Evolutionary conservation across 2,329 filamentous ascomycete genomes (phyloP), one percentile per base, ranked within the genome.

Genomic region (Colletotrichum australisinense): DNA sequence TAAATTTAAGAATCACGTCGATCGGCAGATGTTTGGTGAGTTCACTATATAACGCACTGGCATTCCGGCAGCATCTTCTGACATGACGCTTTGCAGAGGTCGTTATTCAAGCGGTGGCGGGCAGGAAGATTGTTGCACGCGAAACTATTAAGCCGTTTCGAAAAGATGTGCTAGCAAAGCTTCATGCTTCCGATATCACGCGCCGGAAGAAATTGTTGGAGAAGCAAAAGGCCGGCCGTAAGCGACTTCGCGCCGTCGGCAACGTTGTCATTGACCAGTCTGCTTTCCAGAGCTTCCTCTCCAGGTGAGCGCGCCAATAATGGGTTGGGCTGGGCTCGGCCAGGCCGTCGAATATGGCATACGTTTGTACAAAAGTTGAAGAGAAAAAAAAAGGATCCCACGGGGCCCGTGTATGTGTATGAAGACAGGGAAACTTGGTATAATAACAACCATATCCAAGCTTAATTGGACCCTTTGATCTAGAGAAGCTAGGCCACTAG

Each of bases 241-340:
- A 98, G 89, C 93, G 93, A 83, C 84, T 99, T 72, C 91, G 94
- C 72, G 90, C 93, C 1, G 92, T 95, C 5, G 94, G 97, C 0
- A 98, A 97, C 80, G 95, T 99, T 1, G 89, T 95, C n/a, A 98
- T 99, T 81, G 95, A 98, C 74, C 95, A 98, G 78, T 93, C 95
- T 77, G 95, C 95, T 3, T 99, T 98, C 81, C 97, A 99, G 83
- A 94, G 92, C 77, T 99, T 99, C 81, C 83, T 99, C 81, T 90
- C 95, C 0, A 98, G 97, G 83, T 95, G 76, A 71, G 55, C 2
- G 19, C 42, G 19, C 28, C 30, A 19, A 19, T 42, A 7, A 14
- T 42, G 7, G 38, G 35, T 16, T 42, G 35, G 14, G 14, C 14
- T 42, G 35, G 35, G 30, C 30, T 42, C 38, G 38, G 38, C 38